phyloP scores from a whole-genome alignment of 1,139 yeast genomes.

The Candida gigantensis region DNA sequence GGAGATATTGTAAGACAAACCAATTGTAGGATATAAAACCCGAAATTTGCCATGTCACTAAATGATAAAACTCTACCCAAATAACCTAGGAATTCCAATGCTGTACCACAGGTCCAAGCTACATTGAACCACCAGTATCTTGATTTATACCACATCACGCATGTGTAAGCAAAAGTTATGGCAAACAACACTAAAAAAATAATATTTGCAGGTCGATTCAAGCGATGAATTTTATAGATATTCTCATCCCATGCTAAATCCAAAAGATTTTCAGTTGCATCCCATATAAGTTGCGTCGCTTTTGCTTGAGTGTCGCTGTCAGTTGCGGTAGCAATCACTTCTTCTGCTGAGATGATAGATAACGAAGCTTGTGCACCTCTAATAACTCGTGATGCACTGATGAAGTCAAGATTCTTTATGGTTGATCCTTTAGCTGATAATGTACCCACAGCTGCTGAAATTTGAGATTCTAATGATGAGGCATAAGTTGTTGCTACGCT shows the following conservation, averaged over 20 bases:
- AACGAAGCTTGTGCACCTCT: constrained; percentile 44
- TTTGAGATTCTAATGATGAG: constrained; percentile 18
- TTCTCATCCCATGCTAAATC: constrained; percentile 28
- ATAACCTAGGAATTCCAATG: constrained; percentile 59
- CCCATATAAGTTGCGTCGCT: constrained; percentile 34
- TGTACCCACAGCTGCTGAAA: constrained; percentile 13
- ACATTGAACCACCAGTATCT: constrained; percentile 33
- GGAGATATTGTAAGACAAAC: constrained; percentile 77
- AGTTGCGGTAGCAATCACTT: constrained; percentile 44
- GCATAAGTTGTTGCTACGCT: constrained; percentile 20
- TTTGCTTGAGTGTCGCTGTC: constrained; percentile 23
- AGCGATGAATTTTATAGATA: constrained; percentile 35
- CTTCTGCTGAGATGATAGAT: constrained; percentile 33
- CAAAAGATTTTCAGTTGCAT: constrained; percentile 34
- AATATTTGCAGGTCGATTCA: constrained; percentile 27
- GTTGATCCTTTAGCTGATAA: constrained; percentile 20
- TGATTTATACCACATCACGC: constrained; percentile 23
- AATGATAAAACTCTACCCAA: constrained; percentile 58
- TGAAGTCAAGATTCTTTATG: constrained; percentile 13
- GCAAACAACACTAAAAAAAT: constrained; percentile 29
- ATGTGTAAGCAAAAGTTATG: constrained; percentile 23
- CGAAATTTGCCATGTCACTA: constrained; percentile 37
- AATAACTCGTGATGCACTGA: constrained; percentile 23
- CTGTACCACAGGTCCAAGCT: constrained; percentile 30
- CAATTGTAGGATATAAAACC: constrained; percentile 63